Evolutionary conservation across 2,329 filamentous ascomycete species (phyloP).

Genomic region (Paecilomyces niveus): DNA sequence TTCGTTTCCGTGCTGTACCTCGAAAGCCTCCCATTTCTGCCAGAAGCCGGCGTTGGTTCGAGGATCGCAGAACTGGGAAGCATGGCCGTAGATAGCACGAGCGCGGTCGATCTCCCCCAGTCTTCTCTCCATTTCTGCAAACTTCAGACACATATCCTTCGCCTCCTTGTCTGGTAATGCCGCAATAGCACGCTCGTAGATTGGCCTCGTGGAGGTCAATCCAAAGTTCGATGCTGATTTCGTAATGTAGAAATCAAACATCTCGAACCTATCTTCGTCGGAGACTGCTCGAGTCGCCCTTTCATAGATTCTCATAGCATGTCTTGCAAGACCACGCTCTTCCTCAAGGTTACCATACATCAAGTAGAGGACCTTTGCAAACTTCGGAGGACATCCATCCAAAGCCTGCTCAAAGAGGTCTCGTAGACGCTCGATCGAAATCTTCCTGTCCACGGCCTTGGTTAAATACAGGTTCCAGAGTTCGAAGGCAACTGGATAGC

Average conservation of each 20-base stretch:
- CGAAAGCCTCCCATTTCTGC: constrained; percentile 95
- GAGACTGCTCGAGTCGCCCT: constrained; percentile 89
- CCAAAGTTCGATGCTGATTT: constrained; percentile 98
- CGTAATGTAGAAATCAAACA: constrained; percentile 99
- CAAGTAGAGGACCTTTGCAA: constrained; percentile 90
- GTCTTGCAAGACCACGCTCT: constrained; percentile 84
- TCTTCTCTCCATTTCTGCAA: constrained; percentile 91
- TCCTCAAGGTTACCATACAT: constrained; percentile 99
- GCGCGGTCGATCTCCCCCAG: constrained; percentile 92
- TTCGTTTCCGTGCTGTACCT: constrained; percentile 96
- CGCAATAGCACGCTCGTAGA: constrained; percentile 92
- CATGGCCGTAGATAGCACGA: constrained; percentile 91
- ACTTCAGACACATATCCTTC: constrained; percentile 97
- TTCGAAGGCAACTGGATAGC: constrained; percentile 95
- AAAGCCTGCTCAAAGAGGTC: constrained; percentile 97
- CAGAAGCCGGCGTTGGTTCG: constrained; percentile 85
- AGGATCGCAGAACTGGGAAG: constrained; percentile 94
- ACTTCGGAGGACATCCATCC: constrained; percentile 88
- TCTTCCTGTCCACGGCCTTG: constrained; percentile 93
- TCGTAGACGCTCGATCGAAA: constrained; percentile 85
- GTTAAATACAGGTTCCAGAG: constrained; percentile 97
- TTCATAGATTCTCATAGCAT: constrained; percentile 99
- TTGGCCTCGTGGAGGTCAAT: constrained; percentile 84
- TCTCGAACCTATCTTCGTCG: constrained; percentile 88
- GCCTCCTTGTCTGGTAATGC: constrained; percentile 90